Evolutionary conservation across 2,329 filamentous ascomycete species (phyloP), one percentile per base, ranked within the genome.

Genomic region (Bipolaris sorokiniana): DNA sequence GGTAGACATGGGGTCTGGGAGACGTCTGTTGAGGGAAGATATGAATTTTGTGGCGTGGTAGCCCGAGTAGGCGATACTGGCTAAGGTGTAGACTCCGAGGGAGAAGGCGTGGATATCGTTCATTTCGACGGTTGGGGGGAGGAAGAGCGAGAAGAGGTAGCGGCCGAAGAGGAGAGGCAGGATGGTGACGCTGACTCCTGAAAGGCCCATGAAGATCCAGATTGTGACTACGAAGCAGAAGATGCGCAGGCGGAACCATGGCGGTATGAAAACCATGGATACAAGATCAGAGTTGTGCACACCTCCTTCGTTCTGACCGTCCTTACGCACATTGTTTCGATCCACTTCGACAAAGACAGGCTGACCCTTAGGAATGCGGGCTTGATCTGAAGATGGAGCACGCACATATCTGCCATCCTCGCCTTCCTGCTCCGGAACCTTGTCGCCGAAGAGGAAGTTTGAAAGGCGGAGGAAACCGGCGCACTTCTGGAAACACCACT

Each of bases 61-160:
- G 45, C 54, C 46, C 7, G 65, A 77, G 73, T 93, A 96, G 2
- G 85, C 79, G 1, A 86, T 70, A 3, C 85, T 86, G 10, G 90
- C 91, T 4, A 97, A 81, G 23, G 92, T 81, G 72, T 96, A 97
- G 38, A 96, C 84, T 13, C 95, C 95, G 28, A 95, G 87, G 50
- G 92, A 96, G 75, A 97, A 97, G 11, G 95, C 94, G 69, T 99
- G 98, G 23, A 99, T 90, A 74, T 99, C 95, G 76, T 98, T 99
- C 71, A 94, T 90, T 59, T 90, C 69, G 7, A 75, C 67, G 1
- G 67, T 84, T 0, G 82, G 78, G 4, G 92, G 91, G 40, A 97
- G 86, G 33, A 93, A 78, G 26, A 83, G 79, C 45, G 88, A 86
- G 72, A 97, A 90, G 59, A 98, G 83, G 55, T 83, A 83, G 26